These are phyloP conservation scores for Trichosporon asahii DNA, from an alignment of 1,284 basidiomycete species.

Conservation along the genomic window DNA sequence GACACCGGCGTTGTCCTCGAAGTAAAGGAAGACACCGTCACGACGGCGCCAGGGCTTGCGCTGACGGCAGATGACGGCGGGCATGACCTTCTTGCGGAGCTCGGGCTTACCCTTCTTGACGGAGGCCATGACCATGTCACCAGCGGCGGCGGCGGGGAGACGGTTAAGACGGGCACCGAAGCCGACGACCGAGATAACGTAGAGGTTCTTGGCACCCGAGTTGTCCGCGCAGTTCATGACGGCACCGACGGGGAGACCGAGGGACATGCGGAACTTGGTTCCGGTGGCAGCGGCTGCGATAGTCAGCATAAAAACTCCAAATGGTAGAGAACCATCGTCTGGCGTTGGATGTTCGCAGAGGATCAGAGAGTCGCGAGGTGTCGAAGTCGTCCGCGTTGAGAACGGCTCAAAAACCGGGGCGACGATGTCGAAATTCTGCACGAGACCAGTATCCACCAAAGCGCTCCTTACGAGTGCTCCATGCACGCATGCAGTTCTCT, in stretches of 20 bases:
- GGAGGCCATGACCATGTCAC: slow-evolving; percentile 97
- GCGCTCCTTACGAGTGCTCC: not conserved
- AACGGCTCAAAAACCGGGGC: too few species aligned
- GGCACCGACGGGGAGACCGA: slow-evolving; percentile 92
- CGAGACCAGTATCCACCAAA: not conserved
- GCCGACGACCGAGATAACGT: slow-evolving; percentile 59
- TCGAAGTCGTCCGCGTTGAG: not conserved
- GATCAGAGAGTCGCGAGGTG: not conserved
- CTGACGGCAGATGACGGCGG: slow-evolving; percentile 93
- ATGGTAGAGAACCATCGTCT: not conserved
- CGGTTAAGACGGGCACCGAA: slow-evolving; percentile 96
- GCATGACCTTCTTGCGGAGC: slow-evolving; percentile 99
- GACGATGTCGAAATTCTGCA: not conserved
- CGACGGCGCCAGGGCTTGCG: slow-evolving; percentile 97
- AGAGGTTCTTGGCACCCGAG: slow-evolving; percentile 86
- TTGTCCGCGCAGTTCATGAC: slow-evolving; percentile 99
- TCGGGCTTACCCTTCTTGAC: slow-evolving; percentile 99
- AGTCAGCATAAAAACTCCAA: slow-evolving; percentile 7
- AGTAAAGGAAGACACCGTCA: slow-evolving; percentile 99
- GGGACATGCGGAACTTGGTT: slow-evolving; percentile 96
- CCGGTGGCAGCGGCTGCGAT: slow-evolving; percentile 59
- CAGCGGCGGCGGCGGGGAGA: slow-evolving; percentile 95
- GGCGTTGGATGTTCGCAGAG: not conserved
- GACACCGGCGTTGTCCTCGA: slow-evolving; percentile 93
- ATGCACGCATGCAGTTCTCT: not conserved